Evolutionary conservation across 352 stramenopile species (phyloP).

Genomic region (Phytopythium helicoides): DNA sequence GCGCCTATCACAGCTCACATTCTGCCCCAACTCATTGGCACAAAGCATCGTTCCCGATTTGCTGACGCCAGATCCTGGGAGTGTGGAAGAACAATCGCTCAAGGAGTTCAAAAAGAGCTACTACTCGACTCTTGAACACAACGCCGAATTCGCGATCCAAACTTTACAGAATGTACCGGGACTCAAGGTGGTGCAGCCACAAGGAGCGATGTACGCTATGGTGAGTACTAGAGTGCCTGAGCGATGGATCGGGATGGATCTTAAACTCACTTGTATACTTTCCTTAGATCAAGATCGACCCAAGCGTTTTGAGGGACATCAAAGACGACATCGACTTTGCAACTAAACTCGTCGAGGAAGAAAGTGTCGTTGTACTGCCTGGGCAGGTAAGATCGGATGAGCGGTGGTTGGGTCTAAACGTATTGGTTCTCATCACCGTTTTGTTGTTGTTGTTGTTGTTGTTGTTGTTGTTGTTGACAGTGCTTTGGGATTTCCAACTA

Average conservation of each 20-base stretch:
- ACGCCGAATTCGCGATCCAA: slow-evolving; percentile 81
- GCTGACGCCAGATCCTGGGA: slow-evolving; percentile 62
- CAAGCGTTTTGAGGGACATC: slow-evolving; percentile 70
- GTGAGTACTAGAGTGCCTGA: slow-evolving; percentile 22
- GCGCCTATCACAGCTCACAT: slow-evolving; percentile 91
- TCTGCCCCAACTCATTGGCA: slow-evolving; percentile 89
- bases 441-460: too few species aligned
- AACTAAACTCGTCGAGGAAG: slow-evolving; percentile 92
- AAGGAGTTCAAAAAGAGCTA: slow-evolving; percentile 83
- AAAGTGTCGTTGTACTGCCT: slow-evolving; percentile 95
- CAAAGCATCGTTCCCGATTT: slow-evolving; percentile 83
- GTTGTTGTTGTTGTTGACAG: slow-evolving; percentile 1
- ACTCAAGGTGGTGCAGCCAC: slow-evolving; percentile 85
- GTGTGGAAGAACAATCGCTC: slow-evolving; percentile 58
- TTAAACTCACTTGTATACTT: background rate
- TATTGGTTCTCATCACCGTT: background rate
- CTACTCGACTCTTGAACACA: slow-evolving; percentile 77
- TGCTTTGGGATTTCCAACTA: slow-evolving; percentile 34
- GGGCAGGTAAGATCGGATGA: slow-evolving; percentile 50
- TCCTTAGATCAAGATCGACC: slow-evolving; percentile 58
- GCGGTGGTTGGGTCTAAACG: background rate
- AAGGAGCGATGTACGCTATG: slow-evolving; percentile 97
- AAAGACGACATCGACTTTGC: slow-evolving; percentile 93
- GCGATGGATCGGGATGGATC: background rate
- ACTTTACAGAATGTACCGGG: slow-evolving; percentile 75